Conservation (phyloP, 2,329 filamentous ascomycete species). For the Fusarium sp. region DNA sequence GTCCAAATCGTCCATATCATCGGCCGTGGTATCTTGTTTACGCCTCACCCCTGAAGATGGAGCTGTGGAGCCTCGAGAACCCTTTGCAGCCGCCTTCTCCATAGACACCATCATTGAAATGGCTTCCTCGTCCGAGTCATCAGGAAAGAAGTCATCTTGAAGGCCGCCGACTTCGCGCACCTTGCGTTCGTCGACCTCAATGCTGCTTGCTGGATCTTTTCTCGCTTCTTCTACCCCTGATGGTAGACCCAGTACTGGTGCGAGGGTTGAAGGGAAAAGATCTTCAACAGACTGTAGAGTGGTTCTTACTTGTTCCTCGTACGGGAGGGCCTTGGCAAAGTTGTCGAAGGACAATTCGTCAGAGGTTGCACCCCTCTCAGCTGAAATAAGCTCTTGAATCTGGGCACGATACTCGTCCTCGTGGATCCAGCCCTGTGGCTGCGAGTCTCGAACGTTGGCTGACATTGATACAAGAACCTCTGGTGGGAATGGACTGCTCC, state of each 20-base stretch:
- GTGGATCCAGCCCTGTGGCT: constrained; percentile 89
- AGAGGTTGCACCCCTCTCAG: constrained; percentile 67
- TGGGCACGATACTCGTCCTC: constrained; percentile 84
- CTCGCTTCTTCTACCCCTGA: constrained; percentile 40
- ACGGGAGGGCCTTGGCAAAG: constrained; percentile 68
- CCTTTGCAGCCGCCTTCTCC: constrained; percentile 20
- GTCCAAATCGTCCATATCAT: constrained; percentile 39
- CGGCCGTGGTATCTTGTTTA: neutral
- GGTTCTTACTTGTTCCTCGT: constrained; percentile 76
- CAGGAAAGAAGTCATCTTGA: constrained; percentile 61
- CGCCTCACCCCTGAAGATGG: neutral
- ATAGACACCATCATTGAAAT: constrained; percentile 41
- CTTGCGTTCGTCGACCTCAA: constrained; percentile 74
- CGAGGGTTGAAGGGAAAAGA: constrained; percentile 78
- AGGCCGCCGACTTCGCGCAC: constrained; percentile 62
- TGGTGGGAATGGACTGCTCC: constrained; percentile 80
- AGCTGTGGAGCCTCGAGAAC: neutral
- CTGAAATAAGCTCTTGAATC: constrained; percentile 70
- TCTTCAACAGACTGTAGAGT: constrained; percentile 87
- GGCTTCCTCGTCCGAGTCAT: constrained; percentile 67
- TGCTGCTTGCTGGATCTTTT: constrained; percentile 55
- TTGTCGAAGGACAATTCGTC: constrained; percentile 69
- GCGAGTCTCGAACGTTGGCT: constrained; percentile 78
- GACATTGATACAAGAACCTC: constrained; percentile 92
- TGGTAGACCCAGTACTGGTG: constrained; percentile 58